A percentile compares a stretch with the other conserved stretches of the same genome.
These are phyloP conservation scores for Wilhelminamyces savonicus DNA, from an alignment of 805 yeast genomes.

Conservation along the genomic window DNA sequence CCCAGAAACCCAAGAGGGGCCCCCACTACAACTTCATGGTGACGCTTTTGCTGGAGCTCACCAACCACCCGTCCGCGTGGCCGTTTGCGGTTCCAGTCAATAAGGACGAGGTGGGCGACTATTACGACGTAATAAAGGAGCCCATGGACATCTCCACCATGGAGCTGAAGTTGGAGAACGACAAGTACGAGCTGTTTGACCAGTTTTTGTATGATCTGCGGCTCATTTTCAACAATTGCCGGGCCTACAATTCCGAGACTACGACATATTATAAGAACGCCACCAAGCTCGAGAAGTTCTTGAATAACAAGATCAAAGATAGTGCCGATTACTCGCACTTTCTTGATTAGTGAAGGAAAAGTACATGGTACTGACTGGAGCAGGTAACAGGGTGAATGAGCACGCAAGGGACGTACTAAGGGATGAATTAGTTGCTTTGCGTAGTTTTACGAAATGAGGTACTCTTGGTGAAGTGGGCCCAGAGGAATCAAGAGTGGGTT, in stretches of 20 bases:
- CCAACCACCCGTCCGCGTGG: constrained; percentile 96
- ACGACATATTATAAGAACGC: constrained; percentile 97
- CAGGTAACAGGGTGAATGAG: no score
- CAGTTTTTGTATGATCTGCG: constrained; percentile 86
- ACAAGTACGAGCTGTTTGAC: constrained; percentile 84
- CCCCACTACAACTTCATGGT: constrained; percentile 95
- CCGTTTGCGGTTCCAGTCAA: constrained; percentile 93
- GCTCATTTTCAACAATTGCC: constrained; percentile 83
- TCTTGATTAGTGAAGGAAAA: constrained; percentile 47
- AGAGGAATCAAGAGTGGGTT: no score
- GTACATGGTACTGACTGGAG: no score
- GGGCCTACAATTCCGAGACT: constrained; percentile 86
- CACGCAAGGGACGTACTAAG: no score
- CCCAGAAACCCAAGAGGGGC: constrained; percentile 88
- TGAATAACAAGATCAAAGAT: constrained; percentile 76
- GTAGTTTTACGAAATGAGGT: no score
- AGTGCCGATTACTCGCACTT: constrained; percentile 86
- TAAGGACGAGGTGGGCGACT: constrained; percentile 91
- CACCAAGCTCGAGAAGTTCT: constrained; percentile 84
- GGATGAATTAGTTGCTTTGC: no score
- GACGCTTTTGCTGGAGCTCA: constrained; percentile 78
- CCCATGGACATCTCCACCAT: constrained; percentile 97
- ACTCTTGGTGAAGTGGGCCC: no score
- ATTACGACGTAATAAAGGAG: constrained; percentile 91
- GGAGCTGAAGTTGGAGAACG: constrained; percentile 90